A percentile compares a stretch with the other conserved stretches of the same genome.
Conservation (phyloP, 176 grass and related monocot genomes). For the Typha latifolia region DNA sequence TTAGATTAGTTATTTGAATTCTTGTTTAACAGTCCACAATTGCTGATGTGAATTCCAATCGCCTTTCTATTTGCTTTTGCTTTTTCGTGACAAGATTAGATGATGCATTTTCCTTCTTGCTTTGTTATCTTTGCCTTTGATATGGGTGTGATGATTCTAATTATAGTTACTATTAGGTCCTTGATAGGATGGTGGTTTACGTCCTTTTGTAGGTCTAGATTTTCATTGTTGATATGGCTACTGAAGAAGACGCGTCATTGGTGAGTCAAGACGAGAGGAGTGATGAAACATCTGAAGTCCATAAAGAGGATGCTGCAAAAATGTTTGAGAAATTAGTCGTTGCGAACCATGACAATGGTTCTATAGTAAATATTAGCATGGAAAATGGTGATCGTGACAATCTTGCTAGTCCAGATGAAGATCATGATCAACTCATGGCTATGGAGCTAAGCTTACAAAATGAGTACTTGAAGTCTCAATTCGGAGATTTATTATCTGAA, state of each 20-base stretch:
- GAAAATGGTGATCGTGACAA: conserved; percentile 15
- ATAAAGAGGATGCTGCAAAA: background rate
- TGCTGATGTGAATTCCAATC: background rate
- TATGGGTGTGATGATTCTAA: background rate
- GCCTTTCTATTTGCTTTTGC: no score
- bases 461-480: conserved; percentile 52
- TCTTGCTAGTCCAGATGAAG: conserved; percentile 17
- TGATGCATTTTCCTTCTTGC: background rate
- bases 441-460: conserved; percentile 56
- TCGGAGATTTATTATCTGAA: conserved; percentile 22
- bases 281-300: background rate
- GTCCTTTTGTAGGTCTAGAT: background rate
- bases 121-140: background rate
- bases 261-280: background rate
- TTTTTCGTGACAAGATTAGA: background rate
- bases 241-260: conserved; percentile 9
- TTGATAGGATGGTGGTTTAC: background rate
- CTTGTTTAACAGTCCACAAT: background rate
- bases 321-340: background rate
- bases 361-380: background rate
- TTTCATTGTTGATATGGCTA: background rate
- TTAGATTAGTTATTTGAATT: background rate
- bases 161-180: background rate
- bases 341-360: background rate
- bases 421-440: conserved; percentile 39